Conservation (phyloP, 768 basidiomycete genomes). For the Podaxis pistillaris region DNA sequence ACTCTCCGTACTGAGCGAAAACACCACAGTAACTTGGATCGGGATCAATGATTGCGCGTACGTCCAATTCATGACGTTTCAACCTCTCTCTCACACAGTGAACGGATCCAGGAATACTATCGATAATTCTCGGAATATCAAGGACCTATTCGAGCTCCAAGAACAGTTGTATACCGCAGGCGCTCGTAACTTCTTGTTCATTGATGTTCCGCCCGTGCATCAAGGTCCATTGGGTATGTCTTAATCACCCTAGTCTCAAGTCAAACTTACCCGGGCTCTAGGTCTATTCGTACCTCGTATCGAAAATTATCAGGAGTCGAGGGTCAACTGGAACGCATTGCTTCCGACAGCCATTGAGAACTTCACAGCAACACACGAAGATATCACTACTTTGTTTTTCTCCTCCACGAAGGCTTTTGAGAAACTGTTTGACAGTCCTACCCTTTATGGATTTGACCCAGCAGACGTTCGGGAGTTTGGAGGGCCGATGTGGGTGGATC, state of each 20-base stretch:
- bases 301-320: constrained; percentile 5
- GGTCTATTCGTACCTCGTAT: neutral
- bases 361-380: constrained; percentile 41
- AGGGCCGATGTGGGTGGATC: constrained; percentile 50
- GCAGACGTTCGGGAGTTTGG: constrained; percentile 24
- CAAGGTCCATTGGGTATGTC: constrained; percentile 43
- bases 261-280: neutral
- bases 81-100: too few species aligned
- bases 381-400: constrained; percentile 47
- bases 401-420: constrained; percentile 48
- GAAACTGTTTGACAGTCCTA: constrained; percentile 45
- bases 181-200: constrained; percentile 54
- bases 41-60: constrained; percentile 70
- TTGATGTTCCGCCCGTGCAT: constrained; percentile 57
- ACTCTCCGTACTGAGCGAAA: neutral
- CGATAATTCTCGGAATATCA: constrained; percentile 24
- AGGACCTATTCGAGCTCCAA: constrained; percentile 42
- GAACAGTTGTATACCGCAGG: constrained; percentile 48
- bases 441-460: constrained; percentile 34
- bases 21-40: constrained; percentile 53
- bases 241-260: neutral
- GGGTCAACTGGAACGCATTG: constrained; percentile 43
- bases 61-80: constrained; percentile 13
- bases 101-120: constrained; percentile 13
- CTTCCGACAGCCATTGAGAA: constrained; percentile 27